Conservation (phyloP, 2,329 filamentous ascomycete genomes). For the Cladophialophora exuberans region DNA sequence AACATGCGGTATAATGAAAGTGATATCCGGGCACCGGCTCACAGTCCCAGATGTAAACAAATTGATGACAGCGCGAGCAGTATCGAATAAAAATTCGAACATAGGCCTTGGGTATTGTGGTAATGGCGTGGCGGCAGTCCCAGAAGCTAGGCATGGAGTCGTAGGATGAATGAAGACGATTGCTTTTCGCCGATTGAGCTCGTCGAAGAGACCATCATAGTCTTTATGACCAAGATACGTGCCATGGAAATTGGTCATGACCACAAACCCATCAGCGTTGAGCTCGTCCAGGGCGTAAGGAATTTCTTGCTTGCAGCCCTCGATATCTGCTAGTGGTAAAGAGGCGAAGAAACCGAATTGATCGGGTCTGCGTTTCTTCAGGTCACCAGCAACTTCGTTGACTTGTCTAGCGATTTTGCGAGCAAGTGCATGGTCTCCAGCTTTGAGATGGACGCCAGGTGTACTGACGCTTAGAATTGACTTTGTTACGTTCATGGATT, state of each 20-base stretch:
- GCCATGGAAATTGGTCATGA: conserved; percentile 59
- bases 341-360: conserved; percentile 59
- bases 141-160: conserved; percentile 34
- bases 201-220: conserved; percentile 53
- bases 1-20: conserved; percentile 53
- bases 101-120: conserved; percentile 47
- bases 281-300: conserved; percentile 42
- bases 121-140: conserved; percentile 28
- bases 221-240: conserved; percentile 54
- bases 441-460: conserved; percentile 55
- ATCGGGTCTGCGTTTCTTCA: conserved; percentile 34
- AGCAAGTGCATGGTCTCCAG: conserved; percentile 42
- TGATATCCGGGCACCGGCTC: conserved; percentile 49
- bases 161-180: conserved; percentile 61
- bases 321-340: conserved; percentile 56
- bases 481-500: conserved; percentile 51
- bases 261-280: conserved; percentile 55
- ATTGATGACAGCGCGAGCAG: conserved; percentile 52
- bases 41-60: conserved; percentile 54
- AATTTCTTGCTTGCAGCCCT: conserved; percentile 54
- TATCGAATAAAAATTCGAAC: conserved; percentile 60
- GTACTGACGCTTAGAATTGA: conserved; percentile 60
- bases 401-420: conserved; percentile 43
- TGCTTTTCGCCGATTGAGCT: conserved; percentile 51
- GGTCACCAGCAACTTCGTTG: conserved; percentile 36